Conservation (phyloP, 2,329 filamentous ascomycete species). For the Fusarium hainanense region DNA sequence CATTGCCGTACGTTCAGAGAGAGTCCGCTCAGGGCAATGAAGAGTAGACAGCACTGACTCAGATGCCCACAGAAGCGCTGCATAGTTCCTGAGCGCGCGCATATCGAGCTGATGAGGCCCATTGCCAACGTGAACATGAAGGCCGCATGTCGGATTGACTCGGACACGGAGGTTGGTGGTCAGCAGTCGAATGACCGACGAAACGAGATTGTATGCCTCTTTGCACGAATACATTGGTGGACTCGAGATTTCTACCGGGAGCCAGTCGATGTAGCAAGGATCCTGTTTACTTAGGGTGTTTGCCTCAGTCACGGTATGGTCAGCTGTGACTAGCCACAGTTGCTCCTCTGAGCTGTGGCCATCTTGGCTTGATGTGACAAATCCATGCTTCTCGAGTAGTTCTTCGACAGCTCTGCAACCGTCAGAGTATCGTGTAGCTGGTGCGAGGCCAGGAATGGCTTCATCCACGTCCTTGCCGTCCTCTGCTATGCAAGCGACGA, state of each 20-base stretch:
- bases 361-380: background rate
- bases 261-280: slow-evolving; percentile 32
- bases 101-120: slow-evolving; percentile 48
- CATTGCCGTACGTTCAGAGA: background rate
- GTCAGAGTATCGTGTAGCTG: background rate
- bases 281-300: background rate
- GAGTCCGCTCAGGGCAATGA: slow-evolving; percentile 49
- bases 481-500: slow-evolving; percentile 5
- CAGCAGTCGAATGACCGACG: slow-evolving; percentile 48
- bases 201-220: slow-evolving; percentile 45
- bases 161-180: slow-evolving; percentile 48
- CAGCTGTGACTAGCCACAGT: slow-evolving; percentile 19
- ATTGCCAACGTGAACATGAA: slow-evolving; percentile 54
- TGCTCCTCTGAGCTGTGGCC: background rate
- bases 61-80: slow-evolving; percentile 51
- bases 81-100: slow-evolving; percentile 46
- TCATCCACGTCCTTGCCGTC: background rate
- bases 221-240: slow-evolving; percentile 49
- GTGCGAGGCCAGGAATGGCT: slow-evolving; percentile 12
- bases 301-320: slow-evolving; percentile 9
- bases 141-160: slow-evolving; percentile 50
- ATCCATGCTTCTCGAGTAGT: slow-evolving; percentile 5
- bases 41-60: slow-evolving; percentile 52
- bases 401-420: background rate
- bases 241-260: slow-evolving; percentile 48